Evolutionary conservation across 768 basidiomycete genomes (phyloP).

Genomic region (Lactarius quietus): DNA sequence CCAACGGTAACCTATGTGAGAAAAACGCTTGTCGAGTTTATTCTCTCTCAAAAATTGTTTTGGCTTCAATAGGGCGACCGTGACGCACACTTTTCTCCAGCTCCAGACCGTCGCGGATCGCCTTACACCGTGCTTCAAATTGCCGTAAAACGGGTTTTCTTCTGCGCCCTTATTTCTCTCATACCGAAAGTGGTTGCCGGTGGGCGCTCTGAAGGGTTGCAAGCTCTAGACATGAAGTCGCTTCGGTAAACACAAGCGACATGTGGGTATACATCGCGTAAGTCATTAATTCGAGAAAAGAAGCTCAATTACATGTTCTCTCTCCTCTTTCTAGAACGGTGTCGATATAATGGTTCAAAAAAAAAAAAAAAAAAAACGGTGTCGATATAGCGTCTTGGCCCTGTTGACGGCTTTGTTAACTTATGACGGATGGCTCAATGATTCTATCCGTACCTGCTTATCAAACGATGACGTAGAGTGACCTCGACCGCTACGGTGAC

Average conservation of each 20-base stretch:
- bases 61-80: too few species aligned
- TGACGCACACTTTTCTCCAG: not conserved
- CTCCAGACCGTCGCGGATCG: not conserved
- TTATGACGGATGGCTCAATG: not conserved
- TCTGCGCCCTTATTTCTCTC: not conserved
- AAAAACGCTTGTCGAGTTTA: too few species aligned
- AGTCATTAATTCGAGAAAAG: not conserved
- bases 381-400: not conserved
- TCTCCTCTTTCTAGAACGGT: not conserved
- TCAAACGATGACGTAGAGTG: conserved; percentile 22
- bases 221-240: not conserved
- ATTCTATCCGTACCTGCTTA: conserved; percentile 7
- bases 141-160: not conserved
- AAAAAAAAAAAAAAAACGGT: too few species aligned
- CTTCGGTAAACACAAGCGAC: not conserved
- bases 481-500: conserved; percentile 3
- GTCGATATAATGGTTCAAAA: too few species aligned
- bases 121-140: not conserved
- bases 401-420: not conserved
- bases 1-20: too few species aligned
- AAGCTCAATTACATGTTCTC: not conserved
- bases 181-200: not conserved
- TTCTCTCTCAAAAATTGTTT: too few species aligned
- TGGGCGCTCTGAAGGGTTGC: not conserved
- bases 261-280: not conserved